Base-by-base conservation (phyloP, 1,284 basidiomycete species). In the Rhizopogon parksii region DNA sequence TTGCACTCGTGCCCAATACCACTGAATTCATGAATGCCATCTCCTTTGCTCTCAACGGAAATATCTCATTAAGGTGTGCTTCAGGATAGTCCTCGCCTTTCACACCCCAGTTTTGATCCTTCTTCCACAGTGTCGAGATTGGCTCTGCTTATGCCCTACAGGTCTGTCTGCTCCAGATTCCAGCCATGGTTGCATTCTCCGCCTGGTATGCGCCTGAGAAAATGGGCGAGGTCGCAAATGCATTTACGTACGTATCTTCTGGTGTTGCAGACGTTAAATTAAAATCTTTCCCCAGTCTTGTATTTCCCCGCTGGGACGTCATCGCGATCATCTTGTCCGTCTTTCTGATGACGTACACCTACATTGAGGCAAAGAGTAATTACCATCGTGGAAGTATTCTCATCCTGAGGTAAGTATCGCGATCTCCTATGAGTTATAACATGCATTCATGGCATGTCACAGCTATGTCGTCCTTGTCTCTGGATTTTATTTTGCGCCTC, bases 21-120 rank as follows among this genome's bases (percentile, higher is more conserved):
- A 99, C 96, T 17, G 96, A 99, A 71, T 99, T 99, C 68, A 98
- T 99, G 95, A 99, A 99, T 66, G 96, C 96, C 50, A 96, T 99
- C 63, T 95, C 93, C n/a, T 99, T 99, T 64, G 95, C 96, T 14
- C 72, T 99, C 60, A 91, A 96, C 62, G 95, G 91, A 12, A 99
- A 99, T 68, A 99, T 99, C 58, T 93, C 96, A 1, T 73, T 99
- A 19, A 94, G 91, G 93, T 92, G 58, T 45, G 80, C 62, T 7
- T 43, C 17, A 1, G 40, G 34, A 15, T n/a, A 14, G 17, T 35
- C 1, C 6, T 17, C 12, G 6, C 17, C 37, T 9, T 51, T 2
- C 6, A 2, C 24, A 2, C 3, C 21, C 48, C 50, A 3, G 42
- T 61, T 37, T 50, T 24, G 40, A 48, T n/a, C 37, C 39, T 47